Evolutionary conservation across 2,329 filamentous ascomycete species (phyloP).

Genomic region (Hypoxylon sp.): DNA sequence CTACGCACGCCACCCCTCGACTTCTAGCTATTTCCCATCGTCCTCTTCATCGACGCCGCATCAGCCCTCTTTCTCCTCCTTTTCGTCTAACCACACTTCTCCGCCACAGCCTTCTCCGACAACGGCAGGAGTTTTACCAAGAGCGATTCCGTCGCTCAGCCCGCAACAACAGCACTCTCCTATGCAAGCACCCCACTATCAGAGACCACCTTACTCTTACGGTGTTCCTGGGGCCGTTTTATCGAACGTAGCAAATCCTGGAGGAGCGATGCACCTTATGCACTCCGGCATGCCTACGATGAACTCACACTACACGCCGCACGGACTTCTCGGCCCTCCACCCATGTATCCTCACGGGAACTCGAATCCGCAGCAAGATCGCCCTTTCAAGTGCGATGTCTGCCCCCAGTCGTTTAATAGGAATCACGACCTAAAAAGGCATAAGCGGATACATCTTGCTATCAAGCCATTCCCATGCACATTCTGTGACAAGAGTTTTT

Average conservation of each 20-base stretch:
- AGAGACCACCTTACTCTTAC: constrained; percentile 47
- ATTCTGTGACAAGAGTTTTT: constrained; percentile 96
- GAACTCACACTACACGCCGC: constrained; percentile 17
- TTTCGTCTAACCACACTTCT: constrained; percentile 55
- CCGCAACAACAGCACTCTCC: constrained; percentile 59
- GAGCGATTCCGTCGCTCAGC: constrained; percentile 57
- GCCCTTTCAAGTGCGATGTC: constrained; percentile 94
- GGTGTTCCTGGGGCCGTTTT: constrained; percentile 72
- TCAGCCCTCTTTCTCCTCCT: constrained; percentile 62
- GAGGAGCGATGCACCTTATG: constrained; percentile 78
- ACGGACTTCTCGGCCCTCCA: constrained; percentile 64
- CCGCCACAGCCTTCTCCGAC: constrained; percentile 64
- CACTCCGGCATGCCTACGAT: constrained; percentile 64
- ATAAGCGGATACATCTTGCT: constrained; percentile 93
- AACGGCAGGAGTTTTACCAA: constrained; percentile 56
- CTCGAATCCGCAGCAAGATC: constrained; percentile 73
- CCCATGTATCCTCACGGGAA: constrained; percentile 71
- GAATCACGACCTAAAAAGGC: constrained; percentile 95
- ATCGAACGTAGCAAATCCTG: constrained; percentile 83
- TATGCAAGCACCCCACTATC: constrained; percentile 70
- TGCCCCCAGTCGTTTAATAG: constrained; percentile 95
- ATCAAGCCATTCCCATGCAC: constrained; percentile 96
- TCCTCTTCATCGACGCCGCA: constrained; percentile 66
- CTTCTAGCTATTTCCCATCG: constrained; percentile 72
- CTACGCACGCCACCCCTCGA: constrained; percentile 70